These are phyloP conservation scores for Karstenula rhodostoma DNA, from an alignment of 2,329 filamentous ascomycete species.

Conservation along the genomic window DNA sequence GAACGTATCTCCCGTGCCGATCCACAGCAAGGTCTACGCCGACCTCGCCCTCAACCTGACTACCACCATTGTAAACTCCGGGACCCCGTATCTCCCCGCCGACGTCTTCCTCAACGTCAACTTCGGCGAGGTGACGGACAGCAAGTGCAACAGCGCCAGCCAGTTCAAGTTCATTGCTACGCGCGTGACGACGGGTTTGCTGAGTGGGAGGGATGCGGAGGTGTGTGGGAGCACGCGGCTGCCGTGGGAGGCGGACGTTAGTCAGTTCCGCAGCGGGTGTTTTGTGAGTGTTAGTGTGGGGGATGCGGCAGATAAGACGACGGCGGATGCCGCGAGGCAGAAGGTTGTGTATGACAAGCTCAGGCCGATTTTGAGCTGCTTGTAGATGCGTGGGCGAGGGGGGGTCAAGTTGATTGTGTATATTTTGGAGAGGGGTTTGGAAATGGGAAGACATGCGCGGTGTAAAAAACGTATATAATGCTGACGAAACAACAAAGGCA, in stretches of 20 bases:
- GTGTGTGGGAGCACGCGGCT: constrained; percentile 65
- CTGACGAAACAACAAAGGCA: too few relatives aligned
- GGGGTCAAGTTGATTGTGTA: not conserved
- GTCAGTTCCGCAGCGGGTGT: constrained; percentile 57
- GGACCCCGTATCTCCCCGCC: constrained; percentile 69
- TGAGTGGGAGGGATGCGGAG: constrained; percentile 59
- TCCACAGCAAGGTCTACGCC: constrained; percentile 68
- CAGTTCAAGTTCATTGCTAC: constrained; percentile 72
- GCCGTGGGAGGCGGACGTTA: constrained; percentile 66
- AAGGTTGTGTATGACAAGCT: constrained; percentile 61
- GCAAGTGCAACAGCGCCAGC: constrained; percentile 59
- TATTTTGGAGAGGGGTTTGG: not conserved
- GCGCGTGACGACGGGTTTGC: constrained; percentile 61
- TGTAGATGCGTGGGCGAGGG: not conserved
- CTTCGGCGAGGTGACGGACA: constrained; percentile 63
- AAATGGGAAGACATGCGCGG: too few relatives aligned
- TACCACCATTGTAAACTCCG: constrained; percentile 61
- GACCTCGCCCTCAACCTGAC: constrained; percentile 68
- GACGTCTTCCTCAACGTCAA: constrained; percentile 74
- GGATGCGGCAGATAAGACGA: constrained; percentile 67
- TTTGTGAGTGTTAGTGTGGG: constrained; percentile 71
- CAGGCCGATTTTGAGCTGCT: constrained; percentile 50
- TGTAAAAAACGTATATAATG: too few relatives aligned
- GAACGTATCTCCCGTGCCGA: constrained; percentile 57
- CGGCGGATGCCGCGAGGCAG: constrained; percentile 62